Evolutionary conservation across 768 basidiomycete genomes (phyloP).

Genomic region (Pholiota molesta): DNA sequence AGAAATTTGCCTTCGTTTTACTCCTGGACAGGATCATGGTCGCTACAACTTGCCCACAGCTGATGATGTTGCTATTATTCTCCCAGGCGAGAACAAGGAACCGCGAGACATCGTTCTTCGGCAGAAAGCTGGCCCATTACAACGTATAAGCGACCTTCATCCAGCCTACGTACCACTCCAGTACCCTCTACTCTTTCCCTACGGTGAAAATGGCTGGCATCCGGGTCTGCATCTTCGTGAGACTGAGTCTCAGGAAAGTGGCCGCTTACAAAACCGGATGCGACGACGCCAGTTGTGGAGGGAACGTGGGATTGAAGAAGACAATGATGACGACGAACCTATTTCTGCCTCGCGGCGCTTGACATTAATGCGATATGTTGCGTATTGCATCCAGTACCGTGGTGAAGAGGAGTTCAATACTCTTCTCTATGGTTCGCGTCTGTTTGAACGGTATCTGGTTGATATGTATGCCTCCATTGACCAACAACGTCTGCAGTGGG

Average conservation of each 20-base stretch:
- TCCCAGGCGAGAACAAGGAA: constrained; percentile 34
- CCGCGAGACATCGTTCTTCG: constrained; percentile 25
- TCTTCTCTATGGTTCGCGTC: constrained; percentile 34
- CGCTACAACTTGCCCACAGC: constrained; percentile 46
- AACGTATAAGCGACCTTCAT: constrained; percentile 27
- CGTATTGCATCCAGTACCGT: constrained; percentile 34
- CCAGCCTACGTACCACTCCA: constrained; percentile 27
- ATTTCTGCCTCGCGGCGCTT: constrained; percentile 18
- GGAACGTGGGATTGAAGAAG: constrained; percentile 8
- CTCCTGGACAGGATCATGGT: constrained; percentile 29
- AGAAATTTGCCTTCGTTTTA: constrained; percentile 19
- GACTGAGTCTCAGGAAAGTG: constrained; percentile 22
- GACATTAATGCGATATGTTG: constrained; percentile 31
- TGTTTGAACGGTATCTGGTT: constrained; percentile 45
- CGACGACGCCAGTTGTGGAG: neutral
- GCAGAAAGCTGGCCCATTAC: constrained; percentile 11
- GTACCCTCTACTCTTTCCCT: constrained; percentile 26
- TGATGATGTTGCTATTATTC: constrained; percentile 37
- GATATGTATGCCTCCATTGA: constrained; percentile 38
- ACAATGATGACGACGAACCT: neutral
- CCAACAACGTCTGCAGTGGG: constrained; percentile 36
- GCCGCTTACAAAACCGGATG: constrained; percentile 17
- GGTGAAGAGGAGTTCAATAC: constrained; percentile 28
- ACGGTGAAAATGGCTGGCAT: constrained; percentile 27
- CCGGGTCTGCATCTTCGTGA: constrained; percentile 37